A percentile compares a stretch with the other conserved stretches of the same genome.
Conservation (phyloP, 345 rosid genomes). For the Leavenworthia alabamica region DNA sequence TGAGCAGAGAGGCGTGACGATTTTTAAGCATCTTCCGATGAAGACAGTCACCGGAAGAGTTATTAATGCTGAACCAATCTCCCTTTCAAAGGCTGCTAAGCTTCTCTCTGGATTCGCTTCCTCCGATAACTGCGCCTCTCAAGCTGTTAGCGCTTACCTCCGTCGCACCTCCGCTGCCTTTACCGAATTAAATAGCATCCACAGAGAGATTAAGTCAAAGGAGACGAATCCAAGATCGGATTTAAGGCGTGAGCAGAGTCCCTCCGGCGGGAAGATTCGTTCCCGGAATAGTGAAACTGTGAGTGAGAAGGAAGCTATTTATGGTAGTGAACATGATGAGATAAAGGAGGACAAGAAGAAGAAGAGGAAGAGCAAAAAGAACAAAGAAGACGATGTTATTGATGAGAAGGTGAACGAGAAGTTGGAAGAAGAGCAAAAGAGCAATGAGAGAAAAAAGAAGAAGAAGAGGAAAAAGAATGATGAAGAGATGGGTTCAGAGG, state of each 20-base stretch:
- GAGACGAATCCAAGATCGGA: constrained; percentile 3
- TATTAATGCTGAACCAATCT: constrained; percentile 22
- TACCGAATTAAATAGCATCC: constrained; percentile 32
- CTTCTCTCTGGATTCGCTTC: constrained; percentile 41
- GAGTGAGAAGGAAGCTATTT: constrained; percentile 5
- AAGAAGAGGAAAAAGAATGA: constrained; percentile 31
- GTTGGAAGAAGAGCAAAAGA: constrained; percentile 15
- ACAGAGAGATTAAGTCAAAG: constrained; percentile 25
- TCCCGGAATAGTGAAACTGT: background rate
- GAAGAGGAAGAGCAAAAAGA: background rate
- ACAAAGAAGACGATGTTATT: background rate
- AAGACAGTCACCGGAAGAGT: constrained; percentile 38
- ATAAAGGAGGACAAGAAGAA: background rate
- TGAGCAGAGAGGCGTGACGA: constrained; percentile 11
- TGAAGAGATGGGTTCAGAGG: constrained; percentile 22
- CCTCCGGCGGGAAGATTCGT: constrained; percentile 1
- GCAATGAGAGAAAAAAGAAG: constrained; percentile 11
- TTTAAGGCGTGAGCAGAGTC: background rate
- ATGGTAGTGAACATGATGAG: background rate
- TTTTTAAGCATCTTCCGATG: constrained; percentile 27
- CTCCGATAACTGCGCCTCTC: constrained; percentile 43
- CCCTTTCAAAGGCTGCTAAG: constrained; percentile 35
- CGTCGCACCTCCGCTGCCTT: constrained; percentile 39
- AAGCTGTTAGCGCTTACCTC: constrained; percentile 44
- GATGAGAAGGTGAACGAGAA: background rate